A percentile compares a stretch with the other conserved stretches of the same genome.
Conservation (phyloP, 2,329 filamentous ascomycete species). For the Cordyceps farinosa region DNA sequence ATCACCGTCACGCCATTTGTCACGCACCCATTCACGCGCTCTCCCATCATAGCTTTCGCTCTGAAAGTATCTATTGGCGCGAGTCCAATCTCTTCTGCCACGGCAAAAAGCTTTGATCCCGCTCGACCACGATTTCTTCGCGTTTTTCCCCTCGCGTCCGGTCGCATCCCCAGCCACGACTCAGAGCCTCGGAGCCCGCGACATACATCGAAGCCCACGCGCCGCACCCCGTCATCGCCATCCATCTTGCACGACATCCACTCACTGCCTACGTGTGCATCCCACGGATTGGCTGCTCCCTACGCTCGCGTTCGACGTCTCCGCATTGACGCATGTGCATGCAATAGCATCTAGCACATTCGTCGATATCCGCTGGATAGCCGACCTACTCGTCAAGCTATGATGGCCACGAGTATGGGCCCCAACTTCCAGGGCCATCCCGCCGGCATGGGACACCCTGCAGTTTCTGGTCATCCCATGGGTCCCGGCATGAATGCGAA, state of each 20-base stretch:
- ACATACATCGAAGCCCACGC: conserved; percentile 10
- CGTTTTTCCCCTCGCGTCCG: background rate
- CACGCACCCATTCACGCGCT: conserved; percentile 6
- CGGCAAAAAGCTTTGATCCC: background rate
- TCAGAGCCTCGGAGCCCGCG: conserved; percentile 7
- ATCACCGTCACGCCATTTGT: conserved; percentile 19
- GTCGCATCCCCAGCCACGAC: conserved; percentile 22
- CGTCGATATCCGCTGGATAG: conserved; percentile 60
- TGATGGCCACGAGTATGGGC: conserved; percentile 66
- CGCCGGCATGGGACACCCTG: conserved; percentile 67
- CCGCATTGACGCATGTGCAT: conserved; percentile 38
- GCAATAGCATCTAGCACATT: conserved; percentile 42
- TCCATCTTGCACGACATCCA: background rate
- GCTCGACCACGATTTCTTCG: background rate
- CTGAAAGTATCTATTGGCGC: background rate
- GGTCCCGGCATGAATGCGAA: conserved; percentile 62
- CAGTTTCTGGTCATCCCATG: conserved; percentile 63
- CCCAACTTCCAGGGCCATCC: conserved; percentile 65
- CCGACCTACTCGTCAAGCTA: conserved; percentile 44
- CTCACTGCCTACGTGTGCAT: background rate
- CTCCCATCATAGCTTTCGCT: conserved; percentile 21
- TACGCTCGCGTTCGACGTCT: background rate
- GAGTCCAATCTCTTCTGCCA: background rate
- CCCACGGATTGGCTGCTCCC: background rate
- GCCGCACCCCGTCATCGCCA: background rate